Evolutionary conservation across 2,329 filamentous ascomycete species (phyloP).

Genomic region (Hymenoscyphus fructigenus): DNA sequence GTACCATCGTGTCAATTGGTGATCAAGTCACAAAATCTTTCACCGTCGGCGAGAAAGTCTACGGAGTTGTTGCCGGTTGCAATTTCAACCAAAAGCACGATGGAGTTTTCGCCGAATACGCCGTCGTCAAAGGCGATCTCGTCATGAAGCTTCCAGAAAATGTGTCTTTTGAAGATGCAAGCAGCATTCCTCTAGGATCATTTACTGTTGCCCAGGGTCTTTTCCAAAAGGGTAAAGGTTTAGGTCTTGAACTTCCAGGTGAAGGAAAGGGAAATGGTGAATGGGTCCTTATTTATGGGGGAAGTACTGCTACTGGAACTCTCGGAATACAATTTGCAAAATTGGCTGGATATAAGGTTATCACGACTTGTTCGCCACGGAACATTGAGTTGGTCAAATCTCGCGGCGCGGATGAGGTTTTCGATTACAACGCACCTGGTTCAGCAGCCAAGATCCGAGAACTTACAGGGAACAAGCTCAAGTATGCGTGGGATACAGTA

Average conservation of each 20-base stretch:
- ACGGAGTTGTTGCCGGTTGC: conserved; percentile 19
- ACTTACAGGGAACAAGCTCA: conserved; percentile 44
- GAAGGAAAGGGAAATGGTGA: conserved; percentile 16
- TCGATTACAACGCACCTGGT: conserved; percentile 45
- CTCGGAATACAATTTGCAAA: conserved; percentile 37
- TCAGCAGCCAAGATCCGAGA: conserved; percentile 44
- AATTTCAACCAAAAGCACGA: conserved; percentile 18
- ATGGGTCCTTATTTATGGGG: conserved; percentile 38
- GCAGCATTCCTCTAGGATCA: conserved; percentile 18
- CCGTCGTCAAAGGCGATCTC: conserved; percentile 20
- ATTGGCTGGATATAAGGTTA: conserved; percentile 25
- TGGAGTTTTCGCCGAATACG: conserved; percentile 25
- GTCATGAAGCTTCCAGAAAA: conserved; percentile 17
- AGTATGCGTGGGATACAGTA: conserved; percentile 48
- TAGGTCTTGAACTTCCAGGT: conserved; percentile 16
- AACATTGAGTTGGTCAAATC: conserved; percentile 40
- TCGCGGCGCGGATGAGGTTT: conserved; percentile 42
- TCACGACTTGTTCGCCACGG: conserved; percentile 40
- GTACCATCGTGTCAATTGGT: conserved; percentile 21
- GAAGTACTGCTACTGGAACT: conserved; percentile 30
- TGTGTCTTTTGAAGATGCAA: conserved; percentile 15
- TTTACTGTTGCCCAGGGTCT: conserved; percentile 26
- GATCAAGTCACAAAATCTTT: conserved; percentile 20
- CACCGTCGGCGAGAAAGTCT: conserved; percentile 22
- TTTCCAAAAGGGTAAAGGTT: conserved; percentile 19